Evolutionary conservation across 257 asterid species (phyloP).

Genomic region (Parsonsia alboflavescens): DNA sequence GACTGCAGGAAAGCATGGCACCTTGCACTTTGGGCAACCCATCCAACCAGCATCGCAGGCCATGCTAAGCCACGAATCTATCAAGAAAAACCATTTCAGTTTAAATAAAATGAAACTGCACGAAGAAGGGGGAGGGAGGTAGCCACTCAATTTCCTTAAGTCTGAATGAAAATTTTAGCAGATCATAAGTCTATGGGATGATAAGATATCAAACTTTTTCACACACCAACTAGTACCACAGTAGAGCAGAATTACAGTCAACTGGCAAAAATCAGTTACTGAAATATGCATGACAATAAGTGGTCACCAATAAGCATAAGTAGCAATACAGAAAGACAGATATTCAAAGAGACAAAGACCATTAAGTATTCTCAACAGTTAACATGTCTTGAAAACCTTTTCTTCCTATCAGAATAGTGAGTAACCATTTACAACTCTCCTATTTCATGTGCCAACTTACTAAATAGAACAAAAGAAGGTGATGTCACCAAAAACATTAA

Average conservation of each 20-base stretch:
- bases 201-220: not conserved
- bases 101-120: conserved; percentile 12
- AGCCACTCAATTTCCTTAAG: not conserved
- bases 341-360: too few species aligned
- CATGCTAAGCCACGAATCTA: conserved; percentile 96
- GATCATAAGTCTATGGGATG: not conserved
- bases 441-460: not conserved
- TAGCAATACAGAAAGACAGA: not conserved
- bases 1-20: conserved; percentile 20
- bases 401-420: too few species aligned
- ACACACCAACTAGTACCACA: not conserved
- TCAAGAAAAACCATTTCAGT: conserved; percentile 19
- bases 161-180: not conserved
- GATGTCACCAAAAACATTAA: not conserved
- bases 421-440: not conserved
- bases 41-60: conserved; percentile 95
- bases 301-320: not conserved
- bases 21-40: conserved; percentile 99
- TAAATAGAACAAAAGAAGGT: not conserved
- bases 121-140: not conserved
- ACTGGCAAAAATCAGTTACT: not conserved
- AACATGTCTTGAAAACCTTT: too few species aligned
- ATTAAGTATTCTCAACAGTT: not conserved
- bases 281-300: not conserved
- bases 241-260: not conserved